A percentile compares a stretch with the other conserved stretches of the same genome.
Conservation (phyloP, 2,329 filamentous ascomycete species). For the Pseudogymnoascus sp. region DNA sequence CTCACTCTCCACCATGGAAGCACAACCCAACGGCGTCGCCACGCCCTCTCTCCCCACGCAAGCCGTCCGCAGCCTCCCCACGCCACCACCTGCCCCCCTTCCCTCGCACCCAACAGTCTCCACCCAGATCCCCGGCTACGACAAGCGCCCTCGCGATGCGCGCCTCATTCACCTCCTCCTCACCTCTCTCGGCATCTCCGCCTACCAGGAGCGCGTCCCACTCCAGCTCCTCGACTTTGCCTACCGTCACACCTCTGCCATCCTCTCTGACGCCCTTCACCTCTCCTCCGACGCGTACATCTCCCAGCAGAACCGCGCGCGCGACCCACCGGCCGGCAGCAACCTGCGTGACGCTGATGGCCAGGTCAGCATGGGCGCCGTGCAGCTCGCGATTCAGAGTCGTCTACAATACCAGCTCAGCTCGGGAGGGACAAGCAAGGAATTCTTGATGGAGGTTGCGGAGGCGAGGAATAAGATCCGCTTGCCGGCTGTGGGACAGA, state of each 20-base stretch:
- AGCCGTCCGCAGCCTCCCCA: conserved; percentile 13
- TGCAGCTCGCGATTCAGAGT: conserved; percentile 64
- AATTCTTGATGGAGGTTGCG: conserved; percentile 69
- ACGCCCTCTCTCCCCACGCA: conserved; percentile 25
- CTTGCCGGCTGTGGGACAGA: conserved; percentile 52
- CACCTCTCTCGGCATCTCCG: conserved; percentile 66
- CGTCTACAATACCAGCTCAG: conserved; percentile 63
- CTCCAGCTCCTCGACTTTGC: conserved; percentile 79
- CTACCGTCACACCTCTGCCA: conserved; percentile 67
- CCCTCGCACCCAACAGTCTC: conserved; percentile 26
- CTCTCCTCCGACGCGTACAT: conserved; percentile 61
- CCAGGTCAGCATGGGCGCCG: conserved; percentile 52
- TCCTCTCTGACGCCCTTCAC: conserved; percentile 64
- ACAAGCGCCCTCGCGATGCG: conserved; percentile 62
- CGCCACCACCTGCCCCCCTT: conserved; percentile 19
- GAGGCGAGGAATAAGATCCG: conserved; percentile 59
- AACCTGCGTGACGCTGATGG: conserved; percentile 26
- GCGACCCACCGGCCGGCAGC: conserved; percentile 25
- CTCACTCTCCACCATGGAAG: conserved; percentile 21
- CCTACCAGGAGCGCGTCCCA: conserved; percentile 75
- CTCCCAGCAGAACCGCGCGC: conserved; percentile 27
- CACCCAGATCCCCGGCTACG: conserved; percentile 25
- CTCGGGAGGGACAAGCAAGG: conserved; percentile 55
- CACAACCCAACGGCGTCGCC: conserved; percentile 45
- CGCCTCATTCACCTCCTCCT: conserved; percentile 74